Evolutionary conservation across 164 flowering plant species (phyloP).

Genomic region (Brasenia schreberi): DNA sequence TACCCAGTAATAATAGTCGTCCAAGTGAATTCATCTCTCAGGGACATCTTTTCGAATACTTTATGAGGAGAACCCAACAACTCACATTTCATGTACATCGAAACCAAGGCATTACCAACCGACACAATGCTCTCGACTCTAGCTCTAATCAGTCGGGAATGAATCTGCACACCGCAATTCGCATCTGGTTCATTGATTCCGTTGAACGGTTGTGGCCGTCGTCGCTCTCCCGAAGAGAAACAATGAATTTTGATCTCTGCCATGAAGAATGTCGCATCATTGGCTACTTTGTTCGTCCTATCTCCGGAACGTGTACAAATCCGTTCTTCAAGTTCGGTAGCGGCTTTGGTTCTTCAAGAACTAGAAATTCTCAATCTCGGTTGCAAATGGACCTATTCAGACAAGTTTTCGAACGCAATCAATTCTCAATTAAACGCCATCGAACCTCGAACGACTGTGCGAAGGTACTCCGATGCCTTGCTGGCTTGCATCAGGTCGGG

Average conservation of each 20-base stretch:
- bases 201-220: too few relatives aligned
- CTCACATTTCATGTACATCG: conserved; percentile 48
- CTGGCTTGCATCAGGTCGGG: conserved; percentile 1
- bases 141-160: conserved; percentile 39
- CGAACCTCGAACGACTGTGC: background rate
- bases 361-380: background rate
- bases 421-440: background rate
- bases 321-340: background rate
- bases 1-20: conserved; percentile 74
- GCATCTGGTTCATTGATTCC: conserved; percentile 15
- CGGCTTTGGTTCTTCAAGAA: background rate
- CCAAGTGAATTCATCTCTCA: conserved; percentile 59
- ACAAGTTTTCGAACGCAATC: background rate
- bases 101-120: conserved; percentile 51
- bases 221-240: background rate
- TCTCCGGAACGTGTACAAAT: background rate
- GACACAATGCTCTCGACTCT: conserved; percentile 32
- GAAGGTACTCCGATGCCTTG: background rate
- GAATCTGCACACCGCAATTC: conserved; percentile 38
- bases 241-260: background rate
- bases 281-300: background rate
- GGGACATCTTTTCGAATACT: conserved; percentile 48
- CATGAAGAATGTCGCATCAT: background rate
- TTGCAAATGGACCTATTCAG: background rate
- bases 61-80: conserved; percentile 31